Evolutionary conservation across 75 land plant species (phyloP).

Genomic region (Cryptomeria japonica): DNA sequence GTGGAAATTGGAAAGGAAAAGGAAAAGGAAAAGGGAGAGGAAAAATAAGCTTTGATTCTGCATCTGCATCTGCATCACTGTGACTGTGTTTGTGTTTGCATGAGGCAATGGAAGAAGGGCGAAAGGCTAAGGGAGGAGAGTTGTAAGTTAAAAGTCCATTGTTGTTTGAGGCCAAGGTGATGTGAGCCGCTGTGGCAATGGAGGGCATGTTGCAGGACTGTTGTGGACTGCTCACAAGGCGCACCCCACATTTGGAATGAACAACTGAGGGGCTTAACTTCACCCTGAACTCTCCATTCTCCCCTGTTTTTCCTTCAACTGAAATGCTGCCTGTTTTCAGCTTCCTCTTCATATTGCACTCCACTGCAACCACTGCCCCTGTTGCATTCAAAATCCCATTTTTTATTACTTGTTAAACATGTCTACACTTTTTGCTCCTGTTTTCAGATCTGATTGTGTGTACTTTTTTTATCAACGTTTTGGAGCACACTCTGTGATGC

Average conservation of each 20-base stretch:
- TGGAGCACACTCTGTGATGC: too few relatives aligned
- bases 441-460: too few relatives aligned
- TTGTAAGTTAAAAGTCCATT: not conserved
- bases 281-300: not conserved
- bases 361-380: not conserved
- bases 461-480: too few relatives aligned
- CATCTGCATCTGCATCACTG: too few relatives aligned
- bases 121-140: not conserved
- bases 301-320: not conserved
- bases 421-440: too few relatives aligned
- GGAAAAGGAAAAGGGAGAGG: too few relatives aligned
- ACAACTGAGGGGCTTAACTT: not conserved
- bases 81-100: too few relatives aligned
- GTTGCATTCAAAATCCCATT: not conserved
- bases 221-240: not conserved
- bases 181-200: not conserved
- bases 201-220: not conserved
- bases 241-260: not conserved
- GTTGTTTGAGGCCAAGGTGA: not conserved
- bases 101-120: not conserved
- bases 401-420: too few relatives aligned
- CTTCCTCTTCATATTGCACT: not conserved
- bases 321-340: not conserved
- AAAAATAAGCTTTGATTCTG: too few relatives aligned
- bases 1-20: too few relatives aligned